Base-by-base conservation (phyloP, 495 filamentous ascomycete genomes). In the Echria macrotheca region DNA sequence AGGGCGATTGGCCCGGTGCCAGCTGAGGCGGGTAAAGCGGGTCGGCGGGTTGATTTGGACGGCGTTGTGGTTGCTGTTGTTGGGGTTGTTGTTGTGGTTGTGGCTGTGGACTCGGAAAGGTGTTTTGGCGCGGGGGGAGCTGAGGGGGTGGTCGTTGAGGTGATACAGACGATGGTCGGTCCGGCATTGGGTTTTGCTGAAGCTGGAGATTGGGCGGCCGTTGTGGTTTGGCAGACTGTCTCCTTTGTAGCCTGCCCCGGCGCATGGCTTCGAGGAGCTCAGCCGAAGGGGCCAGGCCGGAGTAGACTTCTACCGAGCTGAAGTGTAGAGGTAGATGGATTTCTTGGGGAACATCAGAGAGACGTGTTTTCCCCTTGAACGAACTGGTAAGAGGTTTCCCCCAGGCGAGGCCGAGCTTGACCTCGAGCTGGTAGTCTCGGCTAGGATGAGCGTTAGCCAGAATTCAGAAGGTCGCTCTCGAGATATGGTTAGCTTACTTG, bases 231-330 rank as follows among this genome's bases (percentile, higher is more conserved):
- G 47, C 18, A 17, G 46, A 33, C 14, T 37, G 47, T 14, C 44
- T 49, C 35, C 43, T 43, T 25, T 46, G 44, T 24, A 48, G 43
- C 32, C 38, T 49, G 41, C 63, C 64, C 18, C 70, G 66, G 39
- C 70, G 69, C 66, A 87, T 82, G 23, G 83, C 81, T 47, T 86
- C 78, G 45, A 95, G 63, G 10, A 96, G 81, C 26, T 81, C 82
- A 31, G 75, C 66, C 2, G 90, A 90, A 1, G 91, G 91, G n/a
- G 75, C 69, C 35, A 96, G 90, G 59, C 93, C 93, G n/a, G 89
- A 95, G 66, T 78, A 95, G 38, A 98, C 79, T 36, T 87, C 70
- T 50, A 93, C 75, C 29, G 59, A 58, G 52, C 83, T 83, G 64
- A 96, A 82, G 45, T 82, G 75, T 15, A 97, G 71, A 15, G 88